A percentile compares a stretch with the other conserved stretches of the same genome.
Conservation (phyloP, 2,329 filamentous ascomycete species). For the Beauveria pseudobassiana region DNA sequence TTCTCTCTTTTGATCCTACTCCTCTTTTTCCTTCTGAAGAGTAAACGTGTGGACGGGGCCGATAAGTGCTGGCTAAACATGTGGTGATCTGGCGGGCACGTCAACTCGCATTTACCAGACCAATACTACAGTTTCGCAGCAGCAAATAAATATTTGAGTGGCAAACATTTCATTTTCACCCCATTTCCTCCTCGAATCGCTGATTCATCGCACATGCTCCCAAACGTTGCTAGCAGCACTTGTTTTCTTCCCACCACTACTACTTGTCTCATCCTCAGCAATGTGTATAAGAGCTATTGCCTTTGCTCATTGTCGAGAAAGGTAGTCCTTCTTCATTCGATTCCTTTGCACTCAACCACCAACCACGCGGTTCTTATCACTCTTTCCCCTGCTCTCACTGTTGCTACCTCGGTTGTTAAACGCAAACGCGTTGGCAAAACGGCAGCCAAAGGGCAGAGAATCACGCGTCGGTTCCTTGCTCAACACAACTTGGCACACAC, state of each 20-base stretch:
- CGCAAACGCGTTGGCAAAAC: neutral
- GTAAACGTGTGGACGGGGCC: too few species aligned
- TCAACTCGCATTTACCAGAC: too few species aligned
- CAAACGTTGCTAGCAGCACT: slow-evolving; percentile 1
- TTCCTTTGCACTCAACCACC: slow-evolving; percentile 10
- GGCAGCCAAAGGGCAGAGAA: neutral
- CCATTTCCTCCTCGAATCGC: slow-evolving; percentile 5
- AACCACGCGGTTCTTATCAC: slow-evolving; percentile 9
- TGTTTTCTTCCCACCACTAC: slow-evolving; percentile 6
- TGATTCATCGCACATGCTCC: neutral
- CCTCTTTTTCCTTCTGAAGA: too few species aligned
- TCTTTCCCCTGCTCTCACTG: slow-evolving; percentile 4
- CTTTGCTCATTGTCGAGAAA: slow-evolving; percentile 1
- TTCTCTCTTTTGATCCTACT: neutral
- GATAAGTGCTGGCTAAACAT: neutral
- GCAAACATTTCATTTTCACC: slow-evolving; percentile 1
- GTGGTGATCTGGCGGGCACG: neutral
- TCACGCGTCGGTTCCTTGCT: slow-evolving; percentile 11
- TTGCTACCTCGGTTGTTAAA: neutral
- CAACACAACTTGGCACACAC: slow-evolving; percentile 20
- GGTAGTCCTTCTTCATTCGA: slow-evolving; percentile 1
- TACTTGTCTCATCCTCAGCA: slow-evolving; percentile 9
- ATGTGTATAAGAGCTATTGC: neutral
- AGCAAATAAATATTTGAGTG: neutral
- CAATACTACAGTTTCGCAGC: neutral